Evolutionary conservation across 2,329 filamentous ascomycete species (phyloP), one percentile per base, ranked within the genome.

Genomic region (Grosmannia clavigera): DNA sequence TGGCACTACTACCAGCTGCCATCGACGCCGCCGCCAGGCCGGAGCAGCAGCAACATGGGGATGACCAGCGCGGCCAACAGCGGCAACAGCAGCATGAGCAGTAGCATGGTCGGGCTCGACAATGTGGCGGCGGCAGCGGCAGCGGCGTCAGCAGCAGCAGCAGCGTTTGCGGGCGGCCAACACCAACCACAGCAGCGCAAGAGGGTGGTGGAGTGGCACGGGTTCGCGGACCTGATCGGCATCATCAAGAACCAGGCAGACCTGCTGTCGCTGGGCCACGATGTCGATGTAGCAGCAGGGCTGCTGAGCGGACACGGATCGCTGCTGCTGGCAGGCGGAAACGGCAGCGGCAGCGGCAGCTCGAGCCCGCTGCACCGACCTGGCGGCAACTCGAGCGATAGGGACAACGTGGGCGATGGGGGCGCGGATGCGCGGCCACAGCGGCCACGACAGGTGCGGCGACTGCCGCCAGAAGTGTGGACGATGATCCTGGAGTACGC

Each of bases 401-500:
- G 48, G 7, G 10, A 22, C n/a, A 31, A 22, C 48, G 40, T 43
- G 40, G 40, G 16, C 2, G 40, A 43, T 19, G 40, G 16, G 11
- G 31, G 22, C 27, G 58, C 10, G 6, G 33, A 29, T 19, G 35
- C 53, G 12, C n/a, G 35, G 33, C 19, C 54, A 35, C n/a, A 31
- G 16, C 40, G 54, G 46, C 53, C 58, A 1, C 71, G 73, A 16
- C 33, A 70, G 56, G 73, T 73, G 60, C 73, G 73, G 25, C 76
- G 76, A 51, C 76, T 97, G 1, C 92, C 92, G 0, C 84, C 88
- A 0, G 92, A 97, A 72, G 81, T 96, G 48, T 96, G 92, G 90
- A 87, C 87, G 38, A 87, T 92, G 61, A 87, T 97, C 55, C 83
- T 96, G 52, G 88, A 95, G 64, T 84, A 86, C 63, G 83, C 91